Conservation (phyloP, 257 asterid species). For the Striga asiatica region DNA sequence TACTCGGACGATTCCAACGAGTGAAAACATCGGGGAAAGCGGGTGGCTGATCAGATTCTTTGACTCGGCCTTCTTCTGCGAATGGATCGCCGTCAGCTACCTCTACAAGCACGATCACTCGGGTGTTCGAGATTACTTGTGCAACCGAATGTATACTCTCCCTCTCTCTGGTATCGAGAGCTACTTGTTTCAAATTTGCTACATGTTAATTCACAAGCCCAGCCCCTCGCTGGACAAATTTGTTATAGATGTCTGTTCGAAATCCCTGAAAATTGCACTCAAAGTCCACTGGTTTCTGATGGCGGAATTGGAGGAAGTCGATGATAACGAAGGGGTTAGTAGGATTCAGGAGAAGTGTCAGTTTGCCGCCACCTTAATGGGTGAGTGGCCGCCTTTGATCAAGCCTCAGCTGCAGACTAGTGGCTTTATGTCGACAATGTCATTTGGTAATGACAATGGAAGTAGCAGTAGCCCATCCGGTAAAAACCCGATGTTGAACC, state of each 20-base stretch:
- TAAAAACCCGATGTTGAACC: conserved; percentile 69
- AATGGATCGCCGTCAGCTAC: conserved; percentile 97
- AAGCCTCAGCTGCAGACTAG: conserved; percentile 37
- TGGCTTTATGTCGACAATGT: conserved; percentile 28
- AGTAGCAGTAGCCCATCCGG: conserved; percentile 42
- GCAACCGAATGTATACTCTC: conserved; percentile 89
- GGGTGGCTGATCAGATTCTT: conserved; percentile 93
- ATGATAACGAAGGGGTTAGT: conserved; percentile 85
- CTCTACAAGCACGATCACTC: conserved; percentile 87
- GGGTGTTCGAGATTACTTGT: conserved; percentile 81
- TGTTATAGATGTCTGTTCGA: conserved; percentile 73
- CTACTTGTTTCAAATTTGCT: conserved; percentile 84
- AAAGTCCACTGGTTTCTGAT: conserved; percentile 90
- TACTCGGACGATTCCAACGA: conserved; percentile 82
- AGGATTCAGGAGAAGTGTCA: conserved; percentile 94
- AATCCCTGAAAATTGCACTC: conserved; percentile 65
- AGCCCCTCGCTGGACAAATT: conserved; percentile 90
- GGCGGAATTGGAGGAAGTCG: conserved; percentile 91
- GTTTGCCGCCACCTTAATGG: conserved; percentile 89
- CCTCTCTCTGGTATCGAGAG: conserved; percentile 83
- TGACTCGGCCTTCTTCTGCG: conserved; percentile 83
- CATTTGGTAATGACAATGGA: conserved; percentile 20
- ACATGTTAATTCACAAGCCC: conserved; percentile 86
- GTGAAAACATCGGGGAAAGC: conserved; percentile 71
- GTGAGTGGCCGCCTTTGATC: conserved; percentile 81